Base-by-base conservation (phyloP, 495 filamentous ascomycete species). In the Pseudoneurospora amorphoporcata region DNA sequence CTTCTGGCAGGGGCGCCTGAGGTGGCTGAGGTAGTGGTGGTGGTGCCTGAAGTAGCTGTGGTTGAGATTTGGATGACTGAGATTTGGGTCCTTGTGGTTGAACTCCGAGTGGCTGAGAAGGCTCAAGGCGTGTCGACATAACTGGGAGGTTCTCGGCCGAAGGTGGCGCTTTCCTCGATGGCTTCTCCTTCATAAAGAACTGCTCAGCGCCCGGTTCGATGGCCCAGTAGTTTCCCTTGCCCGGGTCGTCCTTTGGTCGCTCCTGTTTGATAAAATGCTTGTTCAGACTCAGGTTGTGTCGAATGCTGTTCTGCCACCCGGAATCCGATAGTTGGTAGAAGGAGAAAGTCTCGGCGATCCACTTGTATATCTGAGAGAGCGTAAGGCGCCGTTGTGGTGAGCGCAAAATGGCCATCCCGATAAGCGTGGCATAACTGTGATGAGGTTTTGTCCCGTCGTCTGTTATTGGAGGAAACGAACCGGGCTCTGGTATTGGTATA, bases 261-360 rank as follows among this genome's bases (percentile, higher is more conserved):
- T 97, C 94, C 79, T 96, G 92, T 81, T 98, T 98, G 74, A 94
- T 89, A 74, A 99, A 98, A n/a, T 92, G 91, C 80, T 98, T 98
- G 83, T 97, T 97, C 32, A 98, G 85, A 77, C 93, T 97, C n/a
- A 99, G 89, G 73, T 99, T 99, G 78, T 99, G 95, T 2, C 95
- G 91, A 80, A 99, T 99, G 83, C 95, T 97, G 79, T 99, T 99
- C 82, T 98, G 94, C 95, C 95, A 99, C 37, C 95, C 95, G 6
- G 92, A 87, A 71, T 97, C 93, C 41, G 89, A 87, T 19, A 89
- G 88, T 71, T 89, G 90, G 83, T 98, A 99, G 81, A 92, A 97
- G 3, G 87, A 88, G 79, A 93, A 99, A 4, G 91, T 95, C 78
- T 98, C 93, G 1, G 93, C 94, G 72, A 99, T 98, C 95, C 95